Base-by-base conservation (phyloP, 805 yeast genomes). In the Candida quercuum region DNA sequence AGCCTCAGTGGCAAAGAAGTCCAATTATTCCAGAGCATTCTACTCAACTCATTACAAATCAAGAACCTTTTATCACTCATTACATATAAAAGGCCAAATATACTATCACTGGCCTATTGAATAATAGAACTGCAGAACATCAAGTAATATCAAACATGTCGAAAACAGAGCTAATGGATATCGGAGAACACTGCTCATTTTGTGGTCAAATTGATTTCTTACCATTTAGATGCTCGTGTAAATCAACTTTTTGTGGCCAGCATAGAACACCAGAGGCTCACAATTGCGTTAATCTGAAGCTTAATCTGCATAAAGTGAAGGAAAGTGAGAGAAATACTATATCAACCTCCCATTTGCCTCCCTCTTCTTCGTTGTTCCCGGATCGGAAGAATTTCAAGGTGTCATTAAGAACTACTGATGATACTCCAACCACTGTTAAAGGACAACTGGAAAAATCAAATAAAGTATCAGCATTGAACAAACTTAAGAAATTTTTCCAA, bases 131-230 rank as follows among this genome's bases (percentile, higher is more conserved):
- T n/a, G n/a, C n/a, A n/a, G n/a, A 26, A 26, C 5, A 26, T n/a
- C 29, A 12, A 18, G 15, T 8, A 22, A 11, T 15, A 26, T 18
- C 16, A 26, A 30, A 29, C 34, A 47, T 51, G 54, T 49, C 56
- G 6, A 51, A 46, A 34, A 52, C 54, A 13, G 56, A 47, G 19
- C 36, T 54, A 13, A 52, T 54, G 57, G 58, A 54, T 31, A 52
- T 54, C 13, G 59, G 59, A 9, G 54, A 53, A 32, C 58, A 53
- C 36, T 54, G 59, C 33, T 41, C 56, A 3, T 51, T 45, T 33
- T 54, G 59, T 42, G 58, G 58, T 3, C 58, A 53, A 33, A 39
- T 53, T 2, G 59, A 54, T 31, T 54, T 53, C 39, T 38, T 54
- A 15, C 59, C 59, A 0, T 54, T 53, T 40, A 52, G 41, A 33